Percentiles rank a stretch among this genome's conserved stretches.
These are phyloP conservation scores for Rubia yunnanensis DNA, from an alignment of 257 asterid species.

Conservation along the genomic window DNA sequence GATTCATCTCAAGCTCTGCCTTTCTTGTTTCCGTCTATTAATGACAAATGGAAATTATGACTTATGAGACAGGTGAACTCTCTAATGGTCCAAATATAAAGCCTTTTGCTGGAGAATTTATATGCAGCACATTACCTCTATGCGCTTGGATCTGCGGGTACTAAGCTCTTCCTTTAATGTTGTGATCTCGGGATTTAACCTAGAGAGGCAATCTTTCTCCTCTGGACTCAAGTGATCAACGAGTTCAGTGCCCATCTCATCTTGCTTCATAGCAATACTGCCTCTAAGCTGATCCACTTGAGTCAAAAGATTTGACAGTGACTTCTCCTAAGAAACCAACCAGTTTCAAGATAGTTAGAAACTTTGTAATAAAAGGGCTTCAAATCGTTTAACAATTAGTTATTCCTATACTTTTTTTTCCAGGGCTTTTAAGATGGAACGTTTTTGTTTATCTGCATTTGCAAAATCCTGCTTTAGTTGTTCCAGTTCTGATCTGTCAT, in stretches of 20 bases:
- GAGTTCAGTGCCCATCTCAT: conserved; percentile 92
- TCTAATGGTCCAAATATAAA: conserved; percentile 6
- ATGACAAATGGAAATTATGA: conserved; percentile 17
- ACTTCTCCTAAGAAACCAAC: conserved; percentile 59
- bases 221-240: conserved; percentile 93
- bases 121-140: conserved; percentile 59
- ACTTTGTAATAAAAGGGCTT: conserved; percentile 7
- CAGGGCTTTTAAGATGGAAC: conserved; percentile 64
- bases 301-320: conserved; percentile 57
- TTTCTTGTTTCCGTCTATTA: conserved; percentile 82
- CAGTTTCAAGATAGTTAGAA: conserved; percentile 4
- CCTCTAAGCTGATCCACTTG: conserved; percentile 85
- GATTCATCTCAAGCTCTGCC: conserved; percentile 95
- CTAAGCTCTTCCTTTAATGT: conserved; percentile 61
- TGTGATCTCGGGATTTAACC: conserved; percentile 90
- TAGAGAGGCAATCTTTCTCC: conserved; percentile 76
- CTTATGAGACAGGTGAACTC: neutral
- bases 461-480: conserved; percentile 74
- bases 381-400: conserved; percentile 4
- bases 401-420: conserved; percentile 65
- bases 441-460: conserved; percentile 76
- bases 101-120: conserved; percentile 1
- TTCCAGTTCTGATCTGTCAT: conserved; percentile 74
- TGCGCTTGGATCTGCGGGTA: conserved; percentile 64
- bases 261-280: conserved; percentile 69